Evolutionary conservation across 2,329 filamentous ascomycete genomes (phyloP), one percentile per base, ranked within the genome.

Genomic region (Xylariaceae sp.): DNA sequence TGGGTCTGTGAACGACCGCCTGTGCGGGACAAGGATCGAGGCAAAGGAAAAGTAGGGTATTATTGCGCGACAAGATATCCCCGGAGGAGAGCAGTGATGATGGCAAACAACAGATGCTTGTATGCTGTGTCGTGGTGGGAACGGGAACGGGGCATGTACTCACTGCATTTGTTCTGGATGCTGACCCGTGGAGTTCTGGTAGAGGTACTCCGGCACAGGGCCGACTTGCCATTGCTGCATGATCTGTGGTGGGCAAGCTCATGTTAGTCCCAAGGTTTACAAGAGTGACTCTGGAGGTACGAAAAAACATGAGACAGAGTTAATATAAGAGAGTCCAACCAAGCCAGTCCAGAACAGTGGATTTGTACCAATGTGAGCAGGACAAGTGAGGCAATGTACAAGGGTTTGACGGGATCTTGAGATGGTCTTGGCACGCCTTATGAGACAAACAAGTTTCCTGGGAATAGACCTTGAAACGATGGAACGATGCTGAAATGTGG

Each of bases 181-280:
- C 62, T 77, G 76, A 27, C 22, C 22, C 62, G 75, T 71, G 68
- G 74, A 76, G 64, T 65, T 66, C 22, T 27, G 22, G 66, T 55
- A 80, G 61, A 80, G 73, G 71, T 80, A 79, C 68, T 80, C 77
- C 71, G 77, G 77, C 69, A 81, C 73, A 60, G 77, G 77, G 70
- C 77, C 76, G 67, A 81, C 75, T 68, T 80, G 76, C 78, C 78
- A 81, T 70, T 80, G 77, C 72, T 81, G 75, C 78, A 81, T 81
- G 70, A 69, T 76, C 76, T 80, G 63, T 54, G 57, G 55, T 55
- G 47, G 55, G 55, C 47, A 62, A 62, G 62, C 57, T 60, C 62
- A 59, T 53, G 62, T 67, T 51, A 66, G 63, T 55, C 60, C n/a
- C 60, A 54, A 41, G 47, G 18, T 44, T 10, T 33, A 40, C 40